A percentile compares a stretch with the other conserved stretches of the same genome.
Evolutionary conservation across 2,329 filamentous ascomycete species (phyloP).

Genomic region (Didymella pinodella): DNA sequence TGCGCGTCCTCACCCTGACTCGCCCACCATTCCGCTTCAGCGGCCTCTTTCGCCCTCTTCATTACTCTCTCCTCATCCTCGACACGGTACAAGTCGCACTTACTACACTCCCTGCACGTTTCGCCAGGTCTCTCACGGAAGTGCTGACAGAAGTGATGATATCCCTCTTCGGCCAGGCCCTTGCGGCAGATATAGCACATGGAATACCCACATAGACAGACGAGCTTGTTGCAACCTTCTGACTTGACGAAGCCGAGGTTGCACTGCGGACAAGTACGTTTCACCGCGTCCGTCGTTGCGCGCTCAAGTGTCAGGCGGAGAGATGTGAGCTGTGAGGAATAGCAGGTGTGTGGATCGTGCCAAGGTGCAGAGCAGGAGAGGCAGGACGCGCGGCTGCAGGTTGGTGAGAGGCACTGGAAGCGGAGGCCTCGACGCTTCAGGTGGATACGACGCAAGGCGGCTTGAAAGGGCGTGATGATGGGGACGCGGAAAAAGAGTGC

Average conservation of each 20-base stretch:
- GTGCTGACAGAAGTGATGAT: slow-evolving; percentile 95
- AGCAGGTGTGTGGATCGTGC: slow-evolving; percentile 88
- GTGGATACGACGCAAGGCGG: slow-evolving; percentile 71
- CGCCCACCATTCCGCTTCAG: slow-evolving; percentile 58
- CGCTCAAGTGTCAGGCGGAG: slow-evolving; percentile 90
- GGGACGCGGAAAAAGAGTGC: slow-evolving; percentile 37
- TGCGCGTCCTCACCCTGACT: slow-evolving; percentile 42
- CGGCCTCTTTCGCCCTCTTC: slow-evolving; percentile 51
- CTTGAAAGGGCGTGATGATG: slow-evolving; percentile 58
- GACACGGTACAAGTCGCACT: slow-evolving; percentile 59
- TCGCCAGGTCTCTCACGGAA: slow-evolving; percentile 83
- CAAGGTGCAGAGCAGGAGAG: slow-evolving; percentile 82
- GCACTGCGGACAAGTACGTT: slow-evolving; percentile 92
- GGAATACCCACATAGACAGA: slow-evolving; percentile 92
- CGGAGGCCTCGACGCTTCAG: slow-evolving; percentile 75
- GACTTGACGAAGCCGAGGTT: slow-evolving; percentile 92
- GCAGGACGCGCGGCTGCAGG: slow-evolving; percentile 77
- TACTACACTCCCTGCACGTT: slow-evolving; percentile 77
- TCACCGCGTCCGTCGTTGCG: slow-evolving; percentile 91
- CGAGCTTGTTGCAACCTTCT: slow-evolving; percentile 95
- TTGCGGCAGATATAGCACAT: slow-evolving; percentile 96
- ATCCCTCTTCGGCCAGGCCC: slow-evolving; percentile 72
- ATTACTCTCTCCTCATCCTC: slow-evolving; percentile 58
- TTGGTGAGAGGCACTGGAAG: slow-evolving; percentile 77
- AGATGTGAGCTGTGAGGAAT: slow-evolving; percentile 76